Evolutionary conservation across 495 filamentous ascomycete species (phyloP).

Genomic region (Penicillium cataractarum): DNA sequence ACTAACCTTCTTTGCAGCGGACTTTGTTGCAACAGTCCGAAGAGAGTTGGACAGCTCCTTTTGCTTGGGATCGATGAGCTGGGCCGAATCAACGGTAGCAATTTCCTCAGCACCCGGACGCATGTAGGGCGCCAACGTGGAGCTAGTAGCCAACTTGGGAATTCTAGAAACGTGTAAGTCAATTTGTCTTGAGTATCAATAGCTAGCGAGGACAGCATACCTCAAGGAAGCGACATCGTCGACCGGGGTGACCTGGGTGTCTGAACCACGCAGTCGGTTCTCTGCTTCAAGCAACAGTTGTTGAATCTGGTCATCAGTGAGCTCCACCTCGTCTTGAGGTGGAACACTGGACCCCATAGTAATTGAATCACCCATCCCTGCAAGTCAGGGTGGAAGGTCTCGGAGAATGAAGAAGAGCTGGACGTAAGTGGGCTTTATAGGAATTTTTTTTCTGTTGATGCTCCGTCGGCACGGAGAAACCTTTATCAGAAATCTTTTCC

Average conservation of each 20-base stretch:
- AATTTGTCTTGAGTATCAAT: neutral
- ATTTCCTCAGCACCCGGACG: conserved; percentile 45
- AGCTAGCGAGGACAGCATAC: conserved; percentile 18
- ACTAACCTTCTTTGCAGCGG: conserved; percentile 48
- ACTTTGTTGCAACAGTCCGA: conserved; percentile 45
- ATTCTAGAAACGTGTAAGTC: conserved; percentile 25
- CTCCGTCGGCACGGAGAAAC: conserved; percentile 33
- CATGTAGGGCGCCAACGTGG: conserved; percentile 53
- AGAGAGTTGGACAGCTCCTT: conserved; percentile 46
- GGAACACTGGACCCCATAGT: conserved; percentile 10
- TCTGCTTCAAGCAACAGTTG: conserved; percentile 68
- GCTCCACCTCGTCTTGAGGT: conserved; percentile 27
- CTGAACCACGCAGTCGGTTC: conserved; percentile 49
- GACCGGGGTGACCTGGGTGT: conserved; percentile 13
- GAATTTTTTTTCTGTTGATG: conserved; percentile 29
- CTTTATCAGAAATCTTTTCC: conserved; percentile 20
- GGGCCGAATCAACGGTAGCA: conserved; percentile 49
- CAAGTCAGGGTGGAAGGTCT: conserved; percentile 18
- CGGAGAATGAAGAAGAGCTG: conserved; percentile 11
- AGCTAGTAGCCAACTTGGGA: conserved; percentile 47
- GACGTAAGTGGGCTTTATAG: conserved; percentile 25
- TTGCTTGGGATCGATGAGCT: conserved; percentile 46
- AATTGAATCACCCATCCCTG: conserved; percentile 29
- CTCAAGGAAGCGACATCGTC: conserved; percentile 20
- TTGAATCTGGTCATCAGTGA: conserved; percentile 61